Evolutionary conservation across 805 yeast species (phyloP), one percentile per base, ranked within the genome.

Genomic region (Saccharomyces kudriavzevii): DNA sequence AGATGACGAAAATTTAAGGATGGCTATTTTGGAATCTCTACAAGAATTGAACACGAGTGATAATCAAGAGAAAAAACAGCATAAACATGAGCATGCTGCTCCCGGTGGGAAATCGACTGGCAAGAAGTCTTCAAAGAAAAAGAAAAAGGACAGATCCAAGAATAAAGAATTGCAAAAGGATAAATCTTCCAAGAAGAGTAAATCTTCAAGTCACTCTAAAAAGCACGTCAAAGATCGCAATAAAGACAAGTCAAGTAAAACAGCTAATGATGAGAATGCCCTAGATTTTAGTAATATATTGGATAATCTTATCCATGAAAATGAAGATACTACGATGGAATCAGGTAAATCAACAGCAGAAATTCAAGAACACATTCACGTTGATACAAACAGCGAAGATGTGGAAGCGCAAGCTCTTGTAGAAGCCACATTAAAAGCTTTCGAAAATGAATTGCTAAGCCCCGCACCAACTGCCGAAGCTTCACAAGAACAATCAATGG

Each of bases 401-500:
- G 62, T 61, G 8, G 72, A 68, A 50, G 64, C 71, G 30, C 67
- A 65, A 45, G 70, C 70, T 1, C 53, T 68, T 22, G 71, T 69
- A 1, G 71, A 67, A 43, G 70, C 67, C 4, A 67, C 72, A 0
- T 53, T 68, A 24, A 66, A 64, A 46, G 71, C 70, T 9, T 68
- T 68, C 53, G 71, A 69, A 54, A 64, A 59, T 17, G 66, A 66
- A 47, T 54, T 66, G 20, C 46, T 66, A 28, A 62, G 62, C 1
- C 54, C 60, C 5, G 29, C 58, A 22, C 17, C 55, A 11, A 50
- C 56, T 27, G 20, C 51, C 10, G 40, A 48, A 10, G n/a, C 48
- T 10, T 20, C 50, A 4, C 27, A 52, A 11, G 53, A 55, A 22
- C 26, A 54, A 11, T 1, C 52, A 5, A 55, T 56, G 35, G 50